Conservation (phyloP, 116 monocot species). For the Zostera marina region DNA sequence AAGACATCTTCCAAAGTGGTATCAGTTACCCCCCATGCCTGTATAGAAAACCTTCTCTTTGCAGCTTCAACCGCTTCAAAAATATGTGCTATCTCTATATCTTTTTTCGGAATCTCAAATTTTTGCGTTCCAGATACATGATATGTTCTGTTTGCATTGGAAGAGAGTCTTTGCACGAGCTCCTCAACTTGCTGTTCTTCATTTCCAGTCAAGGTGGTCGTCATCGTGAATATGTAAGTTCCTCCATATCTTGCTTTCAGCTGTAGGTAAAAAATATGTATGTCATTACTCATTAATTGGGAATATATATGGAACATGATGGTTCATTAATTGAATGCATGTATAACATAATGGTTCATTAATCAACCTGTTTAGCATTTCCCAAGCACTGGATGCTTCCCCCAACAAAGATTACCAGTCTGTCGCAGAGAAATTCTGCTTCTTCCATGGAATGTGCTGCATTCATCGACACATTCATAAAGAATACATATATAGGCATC, state of each 20-base stretch:
- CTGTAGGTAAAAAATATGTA: background rate
- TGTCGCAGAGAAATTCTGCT: slow-evolving; percentile 63
- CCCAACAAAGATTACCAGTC: slow-evolving; percentile 52
- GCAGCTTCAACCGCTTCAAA: slow-evolving; percentile 39
- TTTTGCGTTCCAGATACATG: slow-evolving; percentile 64
- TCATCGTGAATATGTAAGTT: slow-evolving; percentile 51
- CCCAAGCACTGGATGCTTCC: slow-evolving; percentile 74
- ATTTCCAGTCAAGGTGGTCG: slow-evolving; percentile 21
- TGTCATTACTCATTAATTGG: background rate
- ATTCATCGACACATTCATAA: slow-evolving; percentile 22
- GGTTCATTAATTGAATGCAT: background rate
- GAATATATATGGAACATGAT: background rate
- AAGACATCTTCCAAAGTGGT: slow-evolving; percentile 64
- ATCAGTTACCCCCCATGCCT: slow-evolving; percentile 69
- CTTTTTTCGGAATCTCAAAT: slow-evolving; percentile 65
- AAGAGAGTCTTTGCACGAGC: slow-evolving; percentile 28
- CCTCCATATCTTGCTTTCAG: slow-evolving; percentile 52
- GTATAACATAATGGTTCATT: background rate
- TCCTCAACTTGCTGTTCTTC: slow-evolving; percentile 44
- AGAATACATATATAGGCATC: too few relatives aligned
- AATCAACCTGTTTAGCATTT: slow-evolving; percentile 44
- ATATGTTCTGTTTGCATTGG: slow-evolving; percentile 46
- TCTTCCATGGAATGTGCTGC: slow-evolving; percentile 94
- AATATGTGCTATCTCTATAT: slow-evolving; percentile 46
- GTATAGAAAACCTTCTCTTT: slow-evolving; percentile 29